A percentile compares a stretch with the other conserved stretches of the same genome.
Conservation (phyloP, 257 asterid species). For the Schizonepeta tenuifolia region DNA sequence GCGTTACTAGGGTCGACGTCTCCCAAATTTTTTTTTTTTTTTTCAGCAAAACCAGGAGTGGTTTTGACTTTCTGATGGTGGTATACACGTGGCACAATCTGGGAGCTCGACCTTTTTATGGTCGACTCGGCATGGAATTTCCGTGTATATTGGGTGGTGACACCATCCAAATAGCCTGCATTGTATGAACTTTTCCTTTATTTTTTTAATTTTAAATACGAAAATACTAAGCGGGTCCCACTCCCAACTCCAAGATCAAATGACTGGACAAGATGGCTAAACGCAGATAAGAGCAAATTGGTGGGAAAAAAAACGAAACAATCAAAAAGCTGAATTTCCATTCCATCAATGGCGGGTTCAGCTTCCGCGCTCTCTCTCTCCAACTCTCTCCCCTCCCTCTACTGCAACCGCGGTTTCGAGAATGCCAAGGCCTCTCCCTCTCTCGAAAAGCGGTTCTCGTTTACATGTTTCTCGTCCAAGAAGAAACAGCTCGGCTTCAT, state of each 20-base stretch:
- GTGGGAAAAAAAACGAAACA: constrained; percentile 16
- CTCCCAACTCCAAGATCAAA: not conserved
- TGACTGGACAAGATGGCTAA: constrained; percentile 37
- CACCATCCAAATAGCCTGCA: too few relatives aligned
- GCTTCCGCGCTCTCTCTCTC: constrained; percentile 43
- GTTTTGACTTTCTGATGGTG: too few relatives aligned
- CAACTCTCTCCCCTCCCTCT: constrained; percentile 30
- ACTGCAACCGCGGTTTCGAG: constrained; percentile 36
- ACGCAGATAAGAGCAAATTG: constrained; percentile 42
- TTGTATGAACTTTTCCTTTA: too few relatives aligned
- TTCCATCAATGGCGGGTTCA: constrained; percentile 51
- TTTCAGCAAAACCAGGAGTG: too few relatives aligned
- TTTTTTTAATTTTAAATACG: too few relatives aligned
- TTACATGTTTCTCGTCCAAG: constrained; percentile 75
- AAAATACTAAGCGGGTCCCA: not conserved
- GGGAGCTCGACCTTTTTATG: too few relatives aligned
- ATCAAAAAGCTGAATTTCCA: constrained; percentile 27
- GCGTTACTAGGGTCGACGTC: too few relatives aligned
- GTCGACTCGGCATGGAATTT: too few relatives aligned
- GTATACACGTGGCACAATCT: too few relatives aligned
- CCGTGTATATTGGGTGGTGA: too few relatives aligned
- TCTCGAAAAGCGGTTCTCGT: constrained; percentile 42
- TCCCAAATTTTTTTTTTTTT: too few relatives aligned
- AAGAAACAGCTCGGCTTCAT: constrained; percentile 75
- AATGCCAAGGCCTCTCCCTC: constrained; percentile 28